Conservation (phyloP, 2,329 filamentous ascomycete species). For the Nigrospora oryzae region DNA sequence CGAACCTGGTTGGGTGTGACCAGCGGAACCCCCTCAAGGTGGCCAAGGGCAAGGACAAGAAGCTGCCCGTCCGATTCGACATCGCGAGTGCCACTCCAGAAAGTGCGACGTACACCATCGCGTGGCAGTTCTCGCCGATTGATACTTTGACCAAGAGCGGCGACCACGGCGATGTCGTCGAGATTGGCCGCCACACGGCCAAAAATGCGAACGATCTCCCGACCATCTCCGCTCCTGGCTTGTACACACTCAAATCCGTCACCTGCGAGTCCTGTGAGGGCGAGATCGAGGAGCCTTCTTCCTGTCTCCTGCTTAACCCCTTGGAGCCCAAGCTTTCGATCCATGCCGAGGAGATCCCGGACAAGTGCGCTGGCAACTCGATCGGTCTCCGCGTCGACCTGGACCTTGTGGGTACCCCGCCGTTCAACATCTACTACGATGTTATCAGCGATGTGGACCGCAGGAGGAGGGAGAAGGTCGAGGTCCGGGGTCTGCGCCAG, state of each 20-base stretch:
- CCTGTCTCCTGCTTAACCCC: conserved; percentile 87
- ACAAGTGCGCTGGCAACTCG: conserved; percentile 91
- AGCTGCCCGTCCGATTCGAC: conserved; percentile 64
- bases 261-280: conserved; percentile 76
- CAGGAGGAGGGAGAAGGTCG: conserved; percentile 43
- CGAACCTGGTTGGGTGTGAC: conserved; percentile 67
- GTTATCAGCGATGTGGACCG: conserved; percentile 54
- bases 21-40: conserved; percentile 74
- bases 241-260: conserved; percentile 78
- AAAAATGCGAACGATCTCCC: conserved; percentile 57
- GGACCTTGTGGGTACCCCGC: conserved; percentile 85
- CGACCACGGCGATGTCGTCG: conserved; percentile 55
- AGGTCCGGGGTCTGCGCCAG: conserved; percentile 63
- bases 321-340: conserved; percentile 74
- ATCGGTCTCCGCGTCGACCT: conserved; percentile 84
- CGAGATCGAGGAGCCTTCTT: conserved; percentile 86
- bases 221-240: conserved; percentile 64
- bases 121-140: conserved; percentile 75
- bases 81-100: conserved; percentile 49
- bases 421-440: conserved; percentile 76
- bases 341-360: conserved; percentile 72
- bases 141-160: conserved; percentile 60
- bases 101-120: conserved; percentile 62
- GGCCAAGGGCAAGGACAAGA: conserved; percentile 60
- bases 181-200: conserved; percentile 49